Conservation (phyloP, 305 asterid genomes). For the Solanum chacoense region DNA sequence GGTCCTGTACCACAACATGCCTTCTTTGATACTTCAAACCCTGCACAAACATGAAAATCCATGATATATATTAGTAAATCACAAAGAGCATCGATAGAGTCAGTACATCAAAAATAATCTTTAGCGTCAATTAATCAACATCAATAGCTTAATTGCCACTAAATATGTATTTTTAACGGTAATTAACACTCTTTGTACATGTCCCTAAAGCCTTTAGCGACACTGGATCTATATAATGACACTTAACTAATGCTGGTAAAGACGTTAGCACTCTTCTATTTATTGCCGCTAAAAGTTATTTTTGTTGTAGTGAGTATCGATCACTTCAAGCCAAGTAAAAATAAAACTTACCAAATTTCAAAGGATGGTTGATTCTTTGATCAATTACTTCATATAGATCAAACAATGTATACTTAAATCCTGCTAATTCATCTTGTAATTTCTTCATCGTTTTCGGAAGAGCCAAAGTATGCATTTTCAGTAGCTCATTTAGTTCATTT, state of each 20-base stretch:
- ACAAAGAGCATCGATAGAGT: too few relatives aligned
- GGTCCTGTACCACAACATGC: constrained; percentile 63
- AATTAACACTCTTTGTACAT: too few relatives aligned
- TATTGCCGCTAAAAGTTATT: too few relatives aligned
- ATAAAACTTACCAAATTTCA: constrained; percentile 26
- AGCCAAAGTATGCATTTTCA: constrained; percentile 32
- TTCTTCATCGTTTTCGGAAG: constrained; percentile 16
- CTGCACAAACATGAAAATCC: constrained; percentile 3
- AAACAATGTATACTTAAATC: constrained; percentile 36
- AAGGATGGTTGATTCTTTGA: constrained; percentile 25
- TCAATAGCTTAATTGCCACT: too few relatives aligned
- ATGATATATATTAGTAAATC: too few relatives aligned
- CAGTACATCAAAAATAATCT: too few relatives aligned
- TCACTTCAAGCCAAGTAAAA: background rate
- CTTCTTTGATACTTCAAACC: constrained; percentile 29
- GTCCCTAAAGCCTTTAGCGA: too few relatives aligned
- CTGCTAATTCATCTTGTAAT: constrained; percentile 27
- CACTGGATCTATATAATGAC: too few relatives aligned
- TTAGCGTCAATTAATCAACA: too few relatives aligned
- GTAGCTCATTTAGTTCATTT: constrained; percentile 31
- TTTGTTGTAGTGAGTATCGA: background rate
- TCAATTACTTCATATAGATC: constrained; percentile 32
- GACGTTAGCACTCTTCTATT: too few relatives aligned
- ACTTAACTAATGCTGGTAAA: too few relatives aligned
- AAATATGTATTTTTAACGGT: too few relatives aligned